phyloP scores from a whole-genome alignment of 805 yeast species.

The Pichia eremophila region DNA sequence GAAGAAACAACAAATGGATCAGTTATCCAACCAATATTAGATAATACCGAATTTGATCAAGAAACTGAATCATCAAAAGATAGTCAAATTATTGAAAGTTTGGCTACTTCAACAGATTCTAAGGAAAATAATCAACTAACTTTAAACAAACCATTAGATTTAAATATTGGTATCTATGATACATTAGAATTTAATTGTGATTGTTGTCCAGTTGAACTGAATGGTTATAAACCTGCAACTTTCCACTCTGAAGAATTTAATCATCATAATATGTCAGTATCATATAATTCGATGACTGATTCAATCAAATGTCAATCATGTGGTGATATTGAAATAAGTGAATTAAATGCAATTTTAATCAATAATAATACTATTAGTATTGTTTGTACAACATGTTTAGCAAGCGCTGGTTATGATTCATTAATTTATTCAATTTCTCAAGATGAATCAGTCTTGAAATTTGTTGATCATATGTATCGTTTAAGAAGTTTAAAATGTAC shows the following conservation, averaged over 20 bases:
- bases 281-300: neutral
- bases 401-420: neutral
- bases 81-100: too few species aligned
- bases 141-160: neutral
- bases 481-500: slow-evolving; percentile 3
- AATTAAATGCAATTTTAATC: neutral
- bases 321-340: neutral
- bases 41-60: too few species aligned
- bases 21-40: too few species aligned
- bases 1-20: too few species aligned
- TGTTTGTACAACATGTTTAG: slow-evolving; percentile 4
- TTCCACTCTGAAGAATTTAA: neutral
- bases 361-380: neutral
- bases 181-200: slow-evolving; percentile 2
- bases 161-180: neutral
- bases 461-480: slow-evolving; percentile 4
- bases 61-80: too few species aligned
- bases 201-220: slow-evolving; percentile 4
- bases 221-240: neutral
- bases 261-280: slow-evolving; percentile 1
- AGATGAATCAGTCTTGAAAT: neutral
- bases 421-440: slow-evolving; percentile 2
- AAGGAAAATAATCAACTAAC: too few species aligned
- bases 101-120: too few species aligned
- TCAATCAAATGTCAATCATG: slow-evolving; percentile 6